Conservation (phyloP, 164 flowering plant species). For the Umbellularia californica region DNA sequence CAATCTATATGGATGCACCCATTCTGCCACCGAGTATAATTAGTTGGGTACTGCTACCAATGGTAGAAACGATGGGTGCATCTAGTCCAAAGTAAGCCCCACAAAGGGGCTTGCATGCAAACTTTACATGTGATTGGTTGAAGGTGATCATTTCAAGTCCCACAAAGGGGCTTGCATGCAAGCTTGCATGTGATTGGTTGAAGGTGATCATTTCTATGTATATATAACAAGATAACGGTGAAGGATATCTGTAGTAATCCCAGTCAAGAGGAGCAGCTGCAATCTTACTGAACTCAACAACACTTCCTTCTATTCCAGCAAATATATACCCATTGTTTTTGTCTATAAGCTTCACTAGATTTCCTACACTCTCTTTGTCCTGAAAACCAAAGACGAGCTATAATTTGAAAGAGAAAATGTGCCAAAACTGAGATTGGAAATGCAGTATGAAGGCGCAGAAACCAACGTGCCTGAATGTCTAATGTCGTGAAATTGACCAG, state of each 20-base stretch:
- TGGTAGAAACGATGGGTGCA: too few species aligned
- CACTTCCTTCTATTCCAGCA: conserved; percentile 74
- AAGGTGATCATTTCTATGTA: background rate
- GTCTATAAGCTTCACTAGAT: conserved; percentile 86
- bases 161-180: too few species aligned
- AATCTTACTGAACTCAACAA: conserved; percentile 88
- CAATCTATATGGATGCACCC: too few species aligned
- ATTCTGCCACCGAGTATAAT: too few species aligned
- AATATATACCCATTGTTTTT: conserved; percentile 87
- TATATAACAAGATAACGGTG: background rate
- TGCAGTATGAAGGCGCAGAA: background rate
- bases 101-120: too few species aligned
- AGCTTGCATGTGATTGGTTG: too few species aligned
- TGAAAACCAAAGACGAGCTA: conserved; percentile 24
- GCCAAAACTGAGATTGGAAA: background rate
- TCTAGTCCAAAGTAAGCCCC: too few species aligned
- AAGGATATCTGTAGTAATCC: conserved; percentile 99
- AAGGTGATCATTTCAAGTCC: too few species aligned
- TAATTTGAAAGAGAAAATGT: background rate
- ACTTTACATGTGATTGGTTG: too few species aligned
- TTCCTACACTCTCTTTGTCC: conserved; percentile 92
- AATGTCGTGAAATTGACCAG: conserved; percentile 81
- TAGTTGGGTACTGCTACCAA: too few species aligned
- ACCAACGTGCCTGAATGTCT: conserved; percentile 67
- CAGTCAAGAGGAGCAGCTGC: conserved; percentile 78